Percentiles rank a stretch among this genome's conserved stretches.
phyloP scores from a whole-genome alignment of 139 green algal species.

The Coelastrella sp. region DNA sequence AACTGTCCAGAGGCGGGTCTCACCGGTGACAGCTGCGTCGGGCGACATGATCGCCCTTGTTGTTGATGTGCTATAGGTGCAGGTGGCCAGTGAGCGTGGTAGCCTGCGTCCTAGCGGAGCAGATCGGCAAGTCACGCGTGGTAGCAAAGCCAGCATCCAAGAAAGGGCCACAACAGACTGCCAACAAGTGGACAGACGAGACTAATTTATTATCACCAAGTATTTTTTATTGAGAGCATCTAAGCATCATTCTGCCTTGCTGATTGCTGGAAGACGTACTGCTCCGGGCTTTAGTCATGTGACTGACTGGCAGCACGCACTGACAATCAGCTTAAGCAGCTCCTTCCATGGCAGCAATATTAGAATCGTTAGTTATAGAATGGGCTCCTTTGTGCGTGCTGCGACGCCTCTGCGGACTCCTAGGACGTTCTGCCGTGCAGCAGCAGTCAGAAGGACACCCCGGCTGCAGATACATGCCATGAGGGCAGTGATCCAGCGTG shows the following conservation, averaged over 20 bases:
- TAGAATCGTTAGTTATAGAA: too few species aligned
- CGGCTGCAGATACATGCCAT: conserved; percentile 19
- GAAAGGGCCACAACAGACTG: too few species aligned
- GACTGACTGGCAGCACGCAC: too few species aligned
- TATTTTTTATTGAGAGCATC: too few species aligned
- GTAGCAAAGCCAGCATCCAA: background rate
- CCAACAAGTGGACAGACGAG: too few species aligned
- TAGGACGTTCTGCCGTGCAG: background rate
- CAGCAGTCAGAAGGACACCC: background rate
- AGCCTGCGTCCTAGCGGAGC: background rate
- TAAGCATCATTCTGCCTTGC: too few species aligned
- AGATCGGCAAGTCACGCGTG: background rate
- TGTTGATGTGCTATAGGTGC: background rate
- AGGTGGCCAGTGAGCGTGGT: background rate
- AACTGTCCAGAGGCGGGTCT: background rate
- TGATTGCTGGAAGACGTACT: too few species aligned
- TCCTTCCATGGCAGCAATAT: background rate
- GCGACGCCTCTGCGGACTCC: background rate
- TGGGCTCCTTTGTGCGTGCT: background rate
- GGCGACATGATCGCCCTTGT: background rate
- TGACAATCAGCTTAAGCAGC: background rate
- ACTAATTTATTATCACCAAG: too few species aligned
- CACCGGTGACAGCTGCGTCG: background rate
- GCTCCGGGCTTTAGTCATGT: too few species aligned
- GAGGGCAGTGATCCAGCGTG: conserved; percentile 51